phyloP scores from a whole-genome alignment of 495 filamentous ascomycete genomes.

The Parathielavia appendiculata region DNA sequence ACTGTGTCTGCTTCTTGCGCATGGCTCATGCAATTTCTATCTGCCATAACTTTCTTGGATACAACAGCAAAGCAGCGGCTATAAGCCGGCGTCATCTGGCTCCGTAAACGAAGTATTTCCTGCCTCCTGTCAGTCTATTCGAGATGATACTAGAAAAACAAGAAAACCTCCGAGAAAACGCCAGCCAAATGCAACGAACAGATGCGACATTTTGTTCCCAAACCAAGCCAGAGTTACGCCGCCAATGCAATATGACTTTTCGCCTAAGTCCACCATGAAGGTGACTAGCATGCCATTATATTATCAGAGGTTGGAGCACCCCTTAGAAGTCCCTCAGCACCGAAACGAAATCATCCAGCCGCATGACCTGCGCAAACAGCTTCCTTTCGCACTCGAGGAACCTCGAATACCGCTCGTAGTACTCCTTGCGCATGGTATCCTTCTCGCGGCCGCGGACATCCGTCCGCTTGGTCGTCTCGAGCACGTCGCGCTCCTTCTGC shows the following conservation, averaged over 20 bases:
- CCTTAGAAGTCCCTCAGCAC: slow-evolving; percentile 74
- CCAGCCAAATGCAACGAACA: slow-evolving; percentile 21
- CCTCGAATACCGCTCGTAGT: slow-evolving; percentile 58
- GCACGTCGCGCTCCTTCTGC: slow-evolving; percentile 56
- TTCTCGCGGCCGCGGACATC: slow-evolving; percentile 81
- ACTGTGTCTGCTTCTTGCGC: too few relatives aligned
- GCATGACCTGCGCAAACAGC: slow-evolving; percentile 66
- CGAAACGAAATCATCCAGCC: slow-evolving; percentile 79
- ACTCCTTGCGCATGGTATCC: slow-evolving; percentile 61
- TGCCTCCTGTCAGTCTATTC: background rate
- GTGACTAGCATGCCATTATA: background rate
- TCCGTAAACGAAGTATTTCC: background rate
- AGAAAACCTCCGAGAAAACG: slow-evolving; percentile 15
- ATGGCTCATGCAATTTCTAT: slow-evolving; percentile 1
- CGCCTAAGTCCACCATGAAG: background rate
- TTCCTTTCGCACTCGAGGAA: slow-evolving; percentile 70
- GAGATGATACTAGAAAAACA: background rate
- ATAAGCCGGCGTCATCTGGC: background rate
- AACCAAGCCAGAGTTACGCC: slow-evolving; percentile 7
- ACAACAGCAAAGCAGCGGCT: background rate
- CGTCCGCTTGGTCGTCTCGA: slow-evolving; percentile 70
- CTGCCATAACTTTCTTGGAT: background rate
- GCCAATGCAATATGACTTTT: slow-evolving; percentile 12
- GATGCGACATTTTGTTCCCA: background rate
- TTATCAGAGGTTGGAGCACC: background rate